Percentiles rank a stretch among this genome's conserved stretches.
These are phyloP conservation scores for Pseudozyma thailandica DNA, from an alignment of 1,284 basidiomycete genomes.

Conservation along the genomic window DNA sequence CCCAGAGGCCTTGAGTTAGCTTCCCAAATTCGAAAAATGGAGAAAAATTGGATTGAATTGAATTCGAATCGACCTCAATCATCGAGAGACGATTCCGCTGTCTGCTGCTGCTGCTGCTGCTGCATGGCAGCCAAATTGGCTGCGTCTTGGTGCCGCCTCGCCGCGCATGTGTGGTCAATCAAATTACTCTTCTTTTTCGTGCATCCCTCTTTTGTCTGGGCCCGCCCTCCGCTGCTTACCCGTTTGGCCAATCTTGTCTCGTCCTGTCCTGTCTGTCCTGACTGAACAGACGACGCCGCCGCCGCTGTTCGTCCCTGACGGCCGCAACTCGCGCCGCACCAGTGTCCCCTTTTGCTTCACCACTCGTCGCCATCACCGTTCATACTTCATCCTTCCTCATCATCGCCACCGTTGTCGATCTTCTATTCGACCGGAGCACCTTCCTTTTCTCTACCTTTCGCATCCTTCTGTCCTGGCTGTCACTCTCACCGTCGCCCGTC, in stretches of 20 bases:
- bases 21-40: neutral
- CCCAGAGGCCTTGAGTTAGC: too few species aligned
- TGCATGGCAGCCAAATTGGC: too few species aligned
- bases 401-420: slow-evolving; percentile 7
- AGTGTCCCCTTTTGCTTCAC: slow-evolving; percentile 1
- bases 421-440: slow-evolving; percentile 12
- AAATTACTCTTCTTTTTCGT: slow-evolving; percentile 4
- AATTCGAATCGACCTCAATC: too few species aligned
- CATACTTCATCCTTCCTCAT: neutral
- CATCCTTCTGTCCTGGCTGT: neutral
- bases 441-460: neutral
- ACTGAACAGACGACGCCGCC: neutral
- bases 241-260: neutral
- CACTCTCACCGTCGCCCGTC: neutral
- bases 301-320: neutral
- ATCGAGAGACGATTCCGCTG: too few species aligned
- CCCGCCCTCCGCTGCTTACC: slow-evolving; percentile 1
- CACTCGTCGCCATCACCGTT: slow-evolving; percentile 17
- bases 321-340: too few species aligned
- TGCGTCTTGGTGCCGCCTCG: too few species aligned
- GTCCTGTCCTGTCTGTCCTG: neutral
- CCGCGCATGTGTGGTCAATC: too few species aligned
- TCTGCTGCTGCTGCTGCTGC: too few species aligned
- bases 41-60: neutral
- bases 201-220: slow-evolving; percentile 4